Conservation (phyloP, 2,329 filamentous ascomycete species). For the Penicillium sp. region DNA sequence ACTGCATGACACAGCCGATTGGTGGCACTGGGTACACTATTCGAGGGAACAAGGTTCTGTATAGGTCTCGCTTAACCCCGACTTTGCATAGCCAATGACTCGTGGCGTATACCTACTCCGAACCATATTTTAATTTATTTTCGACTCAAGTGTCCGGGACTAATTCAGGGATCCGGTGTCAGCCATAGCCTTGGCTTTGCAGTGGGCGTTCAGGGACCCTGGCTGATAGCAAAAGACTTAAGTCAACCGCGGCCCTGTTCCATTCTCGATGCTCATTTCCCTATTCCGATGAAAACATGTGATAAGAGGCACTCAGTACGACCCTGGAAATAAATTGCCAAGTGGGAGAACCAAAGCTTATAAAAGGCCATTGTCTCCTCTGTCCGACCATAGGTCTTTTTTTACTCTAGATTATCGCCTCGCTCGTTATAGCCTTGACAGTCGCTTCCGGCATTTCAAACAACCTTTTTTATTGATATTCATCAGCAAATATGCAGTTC, state of each 20-base stretch:
- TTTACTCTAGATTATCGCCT: constrained; percentile 7
- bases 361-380: constrained; percentile 19
- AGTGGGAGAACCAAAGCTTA: constrained; percentile 5
- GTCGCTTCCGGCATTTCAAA: constrained; percentile 20
- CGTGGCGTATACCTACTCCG: neutral
- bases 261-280: neutral
- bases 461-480: neutral
- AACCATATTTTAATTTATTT: neutral
- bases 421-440: constrained; percentile 19
- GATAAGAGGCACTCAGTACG: neutral
- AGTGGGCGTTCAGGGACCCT: neutral
- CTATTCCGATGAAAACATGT: neutral
- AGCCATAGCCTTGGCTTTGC: neutral
- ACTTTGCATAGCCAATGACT: neutral
- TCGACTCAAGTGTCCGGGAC: neutral
- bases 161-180: neutral
- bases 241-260: constrained; percentile 1
- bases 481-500: constrained; percentile 35
- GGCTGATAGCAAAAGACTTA: neutral
- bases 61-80: neutral
- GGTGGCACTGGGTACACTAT: neutral
- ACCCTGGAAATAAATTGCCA: constrained; percentile 1
- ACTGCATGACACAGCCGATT: neutral
- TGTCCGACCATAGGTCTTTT: constrained; percentile 3
- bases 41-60: neutral